phyloP scores from a whole-genome alignment of 345 rosid genomes.

The Nephelium lappaceum region DNA sequence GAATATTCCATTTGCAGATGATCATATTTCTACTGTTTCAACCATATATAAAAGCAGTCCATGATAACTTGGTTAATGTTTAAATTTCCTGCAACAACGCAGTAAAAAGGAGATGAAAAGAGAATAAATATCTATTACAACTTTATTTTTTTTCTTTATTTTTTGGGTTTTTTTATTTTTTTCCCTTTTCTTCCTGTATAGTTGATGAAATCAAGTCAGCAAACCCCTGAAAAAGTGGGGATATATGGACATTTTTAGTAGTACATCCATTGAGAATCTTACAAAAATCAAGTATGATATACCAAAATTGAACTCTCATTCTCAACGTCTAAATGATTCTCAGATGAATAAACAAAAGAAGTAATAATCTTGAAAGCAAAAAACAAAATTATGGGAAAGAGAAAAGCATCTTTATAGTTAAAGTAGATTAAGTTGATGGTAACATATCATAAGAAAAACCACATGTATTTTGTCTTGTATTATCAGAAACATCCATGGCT shows the following conservation, averaged over 20 bases:
- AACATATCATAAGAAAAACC: conserved; percentile 2
- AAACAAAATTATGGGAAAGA: background rate
- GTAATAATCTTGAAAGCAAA: background rate
- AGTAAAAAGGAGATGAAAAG: no score
- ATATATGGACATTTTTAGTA: background rate
- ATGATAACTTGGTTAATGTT: no score
- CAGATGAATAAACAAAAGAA: background rate
- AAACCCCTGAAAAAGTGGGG: background rate
- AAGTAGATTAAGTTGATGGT: conserved; percentile 5
- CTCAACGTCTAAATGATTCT: background rate
- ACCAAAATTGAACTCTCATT: background rate
- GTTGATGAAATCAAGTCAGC: background rate
- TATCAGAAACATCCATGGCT: background rate
- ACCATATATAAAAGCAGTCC: background rate
- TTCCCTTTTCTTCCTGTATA: background rate
- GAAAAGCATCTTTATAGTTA: background rate
- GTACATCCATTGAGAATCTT: background rate
- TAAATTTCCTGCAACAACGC: no score
- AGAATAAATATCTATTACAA: no score
- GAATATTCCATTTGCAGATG: background rate
- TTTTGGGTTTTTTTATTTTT: no score
- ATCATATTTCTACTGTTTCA: background rate
- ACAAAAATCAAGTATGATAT: background rate
- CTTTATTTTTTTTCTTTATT: no score
- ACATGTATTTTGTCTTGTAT: background rate